Percentiles rank a stretch among this genome's conserved stretches.
These are phyloP conservation scores for Phoma herbarum DNA, from an alignment of 2,329 filamentous ascomycete species.

Conservation along the genomic window DNA sequence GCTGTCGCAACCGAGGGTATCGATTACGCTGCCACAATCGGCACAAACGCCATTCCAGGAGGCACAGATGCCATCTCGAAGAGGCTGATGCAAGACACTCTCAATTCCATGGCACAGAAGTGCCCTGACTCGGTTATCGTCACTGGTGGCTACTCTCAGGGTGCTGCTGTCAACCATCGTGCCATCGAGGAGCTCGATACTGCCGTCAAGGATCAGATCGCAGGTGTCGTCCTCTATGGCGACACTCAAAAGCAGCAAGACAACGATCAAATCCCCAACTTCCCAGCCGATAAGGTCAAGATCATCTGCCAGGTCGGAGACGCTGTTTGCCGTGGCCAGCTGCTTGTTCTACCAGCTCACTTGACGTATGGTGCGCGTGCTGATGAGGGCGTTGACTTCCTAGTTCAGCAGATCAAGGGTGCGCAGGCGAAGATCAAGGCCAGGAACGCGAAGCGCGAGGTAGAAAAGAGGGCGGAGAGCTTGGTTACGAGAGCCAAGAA, in stretches of 20 bases:
- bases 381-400: conserved; percentile 40
- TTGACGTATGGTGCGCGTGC: conserved; percentile 43
- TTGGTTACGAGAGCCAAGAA: conserved; percentile 15
- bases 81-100: conserved; percentile 33
- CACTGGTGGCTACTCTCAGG: conserved; percentile 43
- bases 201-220: conserved; percentile 44
- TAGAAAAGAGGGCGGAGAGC: conserved; percentile 18
- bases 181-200: conserved; percentile 42
- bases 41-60: conserved; percentile 43
- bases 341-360: conserved; percentile 44
- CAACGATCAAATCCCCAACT: conserved; percentile 52
- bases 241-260: conserved; percentile 56
- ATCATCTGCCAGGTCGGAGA: conserved; percentile 62
- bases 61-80: conserved; percentile 37
- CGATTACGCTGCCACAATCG: conserved; percentile 40
- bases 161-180: conserved; percentile 49
- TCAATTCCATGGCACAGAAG: conserved; percentile 38
- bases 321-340: conserved; percentile 60
- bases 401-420: conserved; percentile 37
- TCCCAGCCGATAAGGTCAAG: conserved; percentile 55
- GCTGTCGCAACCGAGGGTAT: conserved; percentile 48
- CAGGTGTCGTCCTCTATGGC: conserved; percentile 56
- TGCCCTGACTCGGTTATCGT: conserved; percentile 48
- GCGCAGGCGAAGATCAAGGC: conserved; percentile 42
- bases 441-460: conserved; percentile 38